phyloP scores from a whole-genome alignment of 352 stramenopile genomes.

The Plasmopara muralis region DNA sequence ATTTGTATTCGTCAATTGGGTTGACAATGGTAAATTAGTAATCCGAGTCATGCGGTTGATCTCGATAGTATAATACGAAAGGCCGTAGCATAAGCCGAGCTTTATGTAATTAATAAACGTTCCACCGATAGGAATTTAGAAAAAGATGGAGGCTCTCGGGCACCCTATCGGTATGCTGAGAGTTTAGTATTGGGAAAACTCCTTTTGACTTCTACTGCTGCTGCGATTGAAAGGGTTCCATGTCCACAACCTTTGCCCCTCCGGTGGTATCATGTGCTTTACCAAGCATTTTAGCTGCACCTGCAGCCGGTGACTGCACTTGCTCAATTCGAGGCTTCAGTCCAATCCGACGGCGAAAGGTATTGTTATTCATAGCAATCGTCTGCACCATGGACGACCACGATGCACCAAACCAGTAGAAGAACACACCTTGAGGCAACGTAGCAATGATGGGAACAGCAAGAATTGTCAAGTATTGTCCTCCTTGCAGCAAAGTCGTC shows the following conservation, averaged over 20 bases:
- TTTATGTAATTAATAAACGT: too few relatives aligned
- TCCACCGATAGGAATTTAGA: too few relatives aligned
- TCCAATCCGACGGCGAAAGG: constrained; percentile 48
- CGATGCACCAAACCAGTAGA: constrained; percentile 72
- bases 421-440: constrained; percentile 71
- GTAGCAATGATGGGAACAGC: constrained; percentile 42
- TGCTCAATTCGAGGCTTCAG: constrained; percentile 37
- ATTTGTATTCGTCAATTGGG: too few relatives aligned
- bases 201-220: background rate
- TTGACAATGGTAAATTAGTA: too few relatives aligned
- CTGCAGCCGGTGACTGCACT: constrained; percentile 12
- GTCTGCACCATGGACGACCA: constrained; percentile 63
- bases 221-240: background rate
- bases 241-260: background rate
- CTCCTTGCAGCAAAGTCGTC: constrained; percentile 32
- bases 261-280: constrained; percentile 8
- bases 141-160: too few relatives aligned
- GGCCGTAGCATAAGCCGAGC: too few relatives aligned
- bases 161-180: background rate
- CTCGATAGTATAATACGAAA: too few relatives aligned
- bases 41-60: too few relatives aligned
- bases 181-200: background rate
- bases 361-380: constrained; percentile 56
- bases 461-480: constrained; percentile 52
- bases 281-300: constrained; percentile 14